Conservation (phyloP, 352 stramenopile species). For the Pythium plurisporium region DNA sequence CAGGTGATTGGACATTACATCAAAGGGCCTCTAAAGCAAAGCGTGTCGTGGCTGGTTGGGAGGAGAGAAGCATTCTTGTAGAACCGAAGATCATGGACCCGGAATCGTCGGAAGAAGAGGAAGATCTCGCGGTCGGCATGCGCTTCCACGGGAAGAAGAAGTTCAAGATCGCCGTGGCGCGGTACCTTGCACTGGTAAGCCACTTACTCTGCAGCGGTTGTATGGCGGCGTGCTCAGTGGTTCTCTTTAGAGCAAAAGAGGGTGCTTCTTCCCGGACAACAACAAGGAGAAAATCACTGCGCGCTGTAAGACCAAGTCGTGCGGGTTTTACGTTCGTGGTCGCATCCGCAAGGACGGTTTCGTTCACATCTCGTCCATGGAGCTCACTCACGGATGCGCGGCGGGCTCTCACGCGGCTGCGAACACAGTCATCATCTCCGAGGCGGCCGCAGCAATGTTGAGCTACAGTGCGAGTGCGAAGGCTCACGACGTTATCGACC, state of each 20-base stretch:
- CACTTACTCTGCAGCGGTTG: background rate
- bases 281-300: background rate
- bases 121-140: background rate
- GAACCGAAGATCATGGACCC: background rate
- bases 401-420: background rate
- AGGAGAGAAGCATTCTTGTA: background rate
- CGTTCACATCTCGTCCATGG: background rate
- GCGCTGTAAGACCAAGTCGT: background rate
- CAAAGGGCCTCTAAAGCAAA: background rate
- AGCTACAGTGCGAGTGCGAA: background rate
- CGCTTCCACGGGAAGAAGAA: background rate
- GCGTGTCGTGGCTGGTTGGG: background rate
- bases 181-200: background rate
- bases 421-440: background rate
- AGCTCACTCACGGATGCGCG: background rate
- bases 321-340: background rate
- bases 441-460: background rate
- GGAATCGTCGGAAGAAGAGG: background rate
- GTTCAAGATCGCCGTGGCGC: background rate
- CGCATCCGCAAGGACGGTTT: background rate
- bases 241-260: background rate
- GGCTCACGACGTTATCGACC: background rate
- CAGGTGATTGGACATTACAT: background rate
- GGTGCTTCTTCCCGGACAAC: conserved; percentile 7
- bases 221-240: background rate